A percentile compares a stretch with the other conserved stretches of the same genome.
Conservation (phyloP, 1,284 basidiomycete species). For the Caloboletus inedulis region DNA sequence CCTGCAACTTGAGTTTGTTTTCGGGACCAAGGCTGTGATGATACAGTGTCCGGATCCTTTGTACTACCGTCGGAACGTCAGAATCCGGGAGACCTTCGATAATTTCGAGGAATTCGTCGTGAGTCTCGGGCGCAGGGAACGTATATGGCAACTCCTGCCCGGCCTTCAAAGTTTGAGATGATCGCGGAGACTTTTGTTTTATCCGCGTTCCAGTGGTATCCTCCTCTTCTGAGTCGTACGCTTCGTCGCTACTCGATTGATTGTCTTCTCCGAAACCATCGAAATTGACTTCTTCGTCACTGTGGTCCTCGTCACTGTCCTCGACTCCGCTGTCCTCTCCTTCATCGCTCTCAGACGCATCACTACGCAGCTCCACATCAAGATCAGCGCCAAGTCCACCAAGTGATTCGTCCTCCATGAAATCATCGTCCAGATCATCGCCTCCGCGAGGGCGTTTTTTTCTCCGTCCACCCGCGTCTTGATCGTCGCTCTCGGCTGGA, state of each 20-base stretch:
- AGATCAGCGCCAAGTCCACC: conserved; percentile 52
- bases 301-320: conserved; percentile 44
- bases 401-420: conserved; percentile 52
- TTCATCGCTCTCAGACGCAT: conserved; percentile 27
- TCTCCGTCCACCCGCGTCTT: conserved; percentile 40
- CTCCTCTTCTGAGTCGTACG: conserved; percentile 36
- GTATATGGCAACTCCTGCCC: conserved; percentile 82
- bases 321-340: conserved; percentile 52
- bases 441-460: conserved; percentile 51
- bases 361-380: conserved; percentile 29
- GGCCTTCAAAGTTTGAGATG: conserved; percentile 30
- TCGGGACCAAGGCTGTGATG: conserved; percentile 89
- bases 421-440: conserved; percentile 95
- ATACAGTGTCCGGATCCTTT: conserved; percentile 88
- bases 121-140: conserved; percentile 83
- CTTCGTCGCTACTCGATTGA: conserved; percentile 33
- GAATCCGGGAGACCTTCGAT: conserved; percentile 66
- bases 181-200: conserved; percentile 27
- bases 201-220: conserved; percentile 44
- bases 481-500: conserved; percentile 59
- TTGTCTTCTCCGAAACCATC: conserved; percentile 37
- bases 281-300: conserved; percentile 38
- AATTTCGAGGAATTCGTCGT: conserved; percentile 87
- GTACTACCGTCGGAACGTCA: conserved; percentile 80
- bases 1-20: conserved; percentile 92